These are phyloP conservation scores for Rehmannia glutinosa DNA, from an alignment of 257 asterid species.

Conservation along the genomic window DNA sequence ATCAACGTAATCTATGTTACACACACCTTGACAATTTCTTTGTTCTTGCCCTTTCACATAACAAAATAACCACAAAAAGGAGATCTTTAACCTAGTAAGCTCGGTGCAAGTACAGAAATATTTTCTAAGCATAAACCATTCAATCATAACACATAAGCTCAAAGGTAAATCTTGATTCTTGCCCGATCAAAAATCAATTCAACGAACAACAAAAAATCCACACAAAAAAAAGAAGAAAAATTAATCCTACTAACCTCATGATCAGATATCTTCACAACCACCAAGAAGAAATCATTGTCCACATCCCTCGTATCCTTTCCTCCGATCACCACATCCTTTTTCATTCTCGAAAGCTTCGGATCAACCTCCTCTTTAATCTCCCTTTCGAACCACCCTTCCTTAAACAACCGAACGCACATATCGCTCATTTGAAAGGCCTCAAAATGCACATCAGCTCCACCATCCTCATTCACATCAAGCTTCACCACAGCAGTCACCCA, in stretches of 20 bases:
- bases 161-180: no score
- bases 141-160: no score
- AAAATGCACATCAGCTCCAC: slow-evolving; percentile 57
- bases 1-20: no score
- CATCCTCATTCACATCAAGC: slow-evolving; percentile 66
- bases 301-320: slow-evolving; percentile 64
- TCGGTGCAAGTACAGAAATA: no score
- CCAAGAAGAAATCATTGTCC: slow-evolving; percentile 72
- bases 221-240: not conserved
- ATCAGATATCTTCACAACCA: slow-evolving; percentile 65
- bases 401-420: slow-evolving; percentile 50
- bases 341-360: slow-evolving; percentile 67
- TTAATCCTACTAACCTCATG: slow-evolving; percentile 46
- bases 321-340: slow-evolving; percentile 64
- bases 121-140: no score
- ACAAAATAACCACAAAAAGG: no score
- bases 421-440: slow-evolving; percentile 80
- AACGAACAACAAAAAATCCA: not conserved
- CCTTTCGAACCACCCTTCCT: slow-evolving; percentile 64
- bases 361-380: slow-evolving; percentile 43
- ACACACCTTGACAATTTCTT: no score
- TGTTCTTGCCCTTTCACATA: no score
- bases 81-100: no score
- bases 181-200: no score
- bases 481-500: slow-evolving; percentile 75